Evolutionary conservation across 345 rosid genomes (phyloP).

Genomic region (Bruguiera parviflora): DNA sequence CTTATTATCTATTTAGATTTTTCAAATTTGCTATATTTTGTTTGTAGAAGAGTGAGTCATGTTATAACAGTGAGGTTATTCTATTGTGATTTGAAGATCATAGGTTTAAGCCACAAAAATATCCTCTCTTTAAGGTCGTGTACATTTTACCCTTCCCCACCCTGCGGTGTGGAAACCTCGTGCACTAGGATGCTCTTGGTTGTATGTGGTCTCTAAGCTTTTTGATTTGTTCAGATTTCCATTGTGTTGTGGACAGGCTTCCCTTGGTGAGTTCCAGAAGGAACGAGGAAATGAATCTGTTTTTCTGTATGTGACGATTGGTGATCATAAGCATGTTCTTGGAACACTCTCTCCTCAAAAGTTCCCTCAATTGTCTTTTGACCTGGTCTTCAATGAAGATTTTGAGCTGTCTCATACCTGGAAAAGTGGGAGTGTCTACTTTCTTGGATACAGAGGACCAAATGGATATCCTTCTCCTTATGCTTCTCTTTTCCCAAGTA

Average conservation of each 20-base stretch:
- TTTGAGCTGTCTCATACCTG: conserved; percentile 2
- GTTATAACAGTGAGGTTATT: too few relatives aligned
- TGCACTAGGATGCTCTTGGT: too few relatives aligned
- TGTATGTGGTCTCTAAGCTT: too few relatives aligned
- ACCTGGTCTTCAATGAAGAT: neutral
- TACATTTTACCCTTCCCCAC: too few relatives aligned
- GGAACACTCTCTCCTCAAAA: neutral
- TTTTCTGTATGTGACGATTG: conserved; percentile 8
- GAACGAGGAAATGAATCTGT: neutral
- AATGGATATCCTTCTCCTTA: neutral
- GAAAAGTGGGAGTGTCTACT: neutral
- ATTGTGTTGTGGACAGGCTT: neutral
- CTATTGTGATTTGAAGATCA: too few relatives aligned
- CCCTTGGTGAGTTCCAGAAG: neutral
- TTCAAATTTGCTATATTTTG: conserved; percentile 31
- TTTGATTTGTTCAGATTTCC: too few relatives aligned
- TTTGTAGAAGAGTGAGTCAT: too few relatives aligned
- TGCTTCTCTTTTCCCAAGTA: neutral
- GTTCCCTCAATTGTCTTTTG: conserved; percentile 1
- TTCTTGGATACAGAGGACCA: neutral
- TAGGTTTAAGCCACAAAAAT: too few relatives aligned
- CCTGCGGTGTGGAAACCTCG: too few relatives aligned
- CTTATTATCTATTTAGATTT: neutral
- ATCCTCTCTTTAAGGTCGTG: too few relatives aligned
- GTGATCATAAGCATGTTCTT: conserved; percentile 45